phyloP scores from a whole-genome alignment of 2,329 filamentous ascomycete genomes.

The Colletotrichum melonis region DNA sequence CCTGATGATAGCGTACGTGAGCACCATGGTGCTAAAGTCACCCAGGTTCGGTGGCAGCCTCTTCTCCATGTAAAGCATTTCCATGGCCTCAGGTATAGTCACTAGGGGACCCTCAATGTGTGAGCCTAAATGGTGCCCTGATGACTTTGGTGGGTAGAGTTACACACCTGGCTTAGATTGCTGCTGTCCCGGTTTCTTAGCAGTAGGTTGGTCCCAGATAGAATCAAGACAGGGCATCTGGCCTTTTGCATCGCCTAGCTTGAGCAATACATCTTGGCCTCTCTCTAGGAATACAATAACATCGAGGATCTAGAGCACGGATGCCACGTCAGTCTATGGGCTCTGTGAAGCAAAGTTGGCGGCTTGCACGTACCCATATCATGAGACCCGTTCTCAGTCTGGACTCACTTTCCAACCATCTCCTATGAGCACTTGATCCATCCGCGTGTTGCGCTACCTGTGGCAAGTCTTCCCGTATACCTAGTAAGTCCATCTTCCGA shows the following conservation, averaged over 20 bases:
- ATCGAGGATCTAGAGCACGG: not conserved
- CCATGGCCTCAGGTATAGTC: conserved; percentile 41
- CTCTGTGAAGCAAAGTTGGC: not conserved
- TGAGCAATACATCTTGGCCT: not conserved
- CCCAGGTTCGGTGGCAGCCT: conserved; percentile 42
- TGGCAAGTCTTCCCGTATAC: not conserved
- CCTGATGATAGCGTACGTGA: conserved; percentile 49
- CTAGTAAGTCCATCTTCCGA: not conserved
- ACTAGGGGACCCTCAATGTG: not conserved
- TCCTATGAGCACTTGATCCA: not conserved
- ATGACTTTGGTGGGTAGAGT: not conserved
- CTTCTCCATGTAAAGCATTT: conserved; percentile 49
- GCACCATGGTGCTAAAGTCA: conserved; percentile 48
- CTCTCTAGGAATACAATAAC: not conserved
- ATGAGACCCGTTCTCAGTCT: not conserved
- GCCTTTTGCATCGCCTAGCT: not conserved
- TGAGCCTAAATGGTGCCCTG: not conserved
- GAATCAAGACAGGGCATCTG: not conserved
- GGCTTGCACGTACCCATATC: not conserved
- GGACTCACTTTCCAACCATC: not conserved
- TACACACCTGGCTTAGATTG: not conserved
- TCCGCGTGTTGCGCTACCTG: not conserved
- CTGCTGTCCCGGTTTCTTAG: not conserved
- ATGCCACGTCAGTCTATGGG: not conserved
- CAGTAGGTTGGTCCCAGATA: not conserved